phyloP scores from a whole-genome alignment of 2,329 filamentous ascomycete species.

The Ascocoryne sarcoides region DNA sequence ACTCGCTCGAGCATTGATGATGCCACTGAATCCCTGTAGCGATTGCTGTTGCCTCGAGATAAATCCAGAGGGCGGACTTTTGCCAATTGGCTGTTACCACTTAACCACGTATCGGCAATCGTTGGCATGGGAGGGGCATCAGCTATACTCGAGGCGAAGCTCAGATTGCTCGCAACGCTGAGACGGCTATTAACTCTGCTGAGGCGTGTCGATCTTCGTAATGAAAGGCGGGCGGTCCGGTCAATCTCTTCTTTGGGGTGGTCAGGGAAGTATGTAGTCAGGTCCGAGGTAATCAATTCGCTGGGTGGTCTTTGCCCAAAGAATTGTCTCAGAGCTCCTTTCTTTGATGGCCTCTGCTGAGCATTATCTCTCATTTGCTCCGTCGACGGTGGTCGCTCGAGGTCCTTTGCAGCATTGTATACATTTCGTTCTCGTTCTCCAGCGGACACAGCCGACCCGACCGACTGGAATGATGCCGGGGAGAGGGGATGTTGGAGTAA shows the following conservation, averaged over 20 bases:
- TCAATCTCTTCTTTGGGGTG: conserved; percentile 93
- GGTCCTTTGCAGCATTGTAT: conserved; percentile 47
- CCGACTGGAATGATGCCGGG: conserved; percentile 56
- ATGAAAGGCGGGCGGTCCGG: conserved; percentile 85
- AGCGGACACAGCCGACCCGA: conserved; percentile 28
- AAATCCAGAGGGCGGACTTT: conserved; percentile 39
- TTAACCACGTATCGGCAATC: conserved; percentile 90
- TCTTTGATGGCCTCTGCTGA: conserved; percentile 34
- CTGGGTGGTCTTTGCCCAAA: conserved; percentile 89
- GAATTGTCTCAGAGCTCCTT: conserved; percentile 64
- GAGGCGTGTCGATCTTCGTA: conserved; percentile 80
- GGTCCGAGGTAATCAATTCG: conserved; percentile 92
- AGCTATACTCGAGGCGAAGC: conserved; percentile 82
- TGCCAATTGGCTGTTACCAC: conserved; percentile 45
- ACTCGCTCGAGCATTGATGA: conserved; percentile 84
- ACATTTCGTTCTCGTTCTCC: conserved; percentile 60
- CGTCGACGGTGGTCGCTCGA: conserved; percentile 45
- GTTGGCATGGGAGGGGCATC: conserved; percentile 93
- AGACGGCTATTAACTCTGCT: conserved; percentile 89
- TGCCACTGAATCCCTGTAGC: conserved; percentile 78
- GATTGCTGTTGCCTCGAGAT: conserved; percentile 32
- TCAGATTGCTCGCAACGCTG: conserved; percentile 88
- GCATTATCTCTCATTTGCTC: conserved; percentile 27
- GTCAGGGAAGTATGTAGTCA: conserved; percentile 95
- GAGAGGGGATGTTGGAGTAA: conserved; percentile 73